Base-by-base conservation (phyloP, 73 alveolate species). In the Paramecium biaurelia region DNA sequence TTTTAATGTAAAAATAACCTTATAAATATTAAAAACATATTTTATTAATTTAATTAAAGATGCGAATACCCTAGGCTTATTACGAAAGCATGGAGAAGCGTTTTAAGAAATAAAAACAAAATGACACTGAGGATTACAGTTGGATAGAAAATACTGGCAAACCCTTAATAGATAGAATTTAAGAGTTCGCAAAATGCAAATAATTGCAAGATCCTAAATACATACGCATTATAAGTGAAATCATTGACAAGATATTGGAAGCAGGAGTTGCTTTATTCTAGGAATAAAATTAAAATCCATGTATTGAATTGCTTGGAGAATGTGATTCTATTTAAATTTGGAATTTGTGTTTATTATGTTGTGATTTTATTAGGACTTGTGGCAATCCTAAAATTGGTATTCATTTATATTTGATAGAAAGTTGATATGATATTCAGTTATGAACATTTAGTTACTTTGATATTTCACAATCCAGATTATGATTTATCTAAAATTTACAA, bases 61-160 rank as follows among this genome's bases (percentile, higher is more conserved):
- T 79, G 90, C 7, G 90, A 24, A 79, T 79, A 43, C 90, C 90
- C 56, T 18, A 37, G 15, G 90, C 28, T 11, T 79, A 42, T 47
- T 79, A 7, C 18, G 90, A 79, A 34, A 79, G 72, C 30, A 79
- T 79, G 76, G 72, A 14, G 10, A 79, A 47, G 47, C 21, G 90
- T 18, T 45, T n/a, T 24, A 38, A 45, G 28, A 79, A 42, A 41
- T 35, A 2, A 8, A 43, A 45, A 43, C 47, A 35, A 38, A 72
- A 18, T 9, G 90, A 79, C 24, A 12, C 76, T 18, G 30, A 38
- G 18, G 90, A 79, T 15, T 79, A 14, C 53, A 43, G 56, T 45
- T 79, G 90, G 90, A 43, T 79, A 5, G 90, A 74, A 41, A 41
- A 18, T 24, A 34, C 26, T 15, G 18, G 4, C 15, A 79, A 45